A percentile compares a stretch with the other conserved stretches of the same genome.
Conservation (phyloP, 2,329 filamentous ascomycete genomes). For the Pseudogymnoascus sp. region DNA sequence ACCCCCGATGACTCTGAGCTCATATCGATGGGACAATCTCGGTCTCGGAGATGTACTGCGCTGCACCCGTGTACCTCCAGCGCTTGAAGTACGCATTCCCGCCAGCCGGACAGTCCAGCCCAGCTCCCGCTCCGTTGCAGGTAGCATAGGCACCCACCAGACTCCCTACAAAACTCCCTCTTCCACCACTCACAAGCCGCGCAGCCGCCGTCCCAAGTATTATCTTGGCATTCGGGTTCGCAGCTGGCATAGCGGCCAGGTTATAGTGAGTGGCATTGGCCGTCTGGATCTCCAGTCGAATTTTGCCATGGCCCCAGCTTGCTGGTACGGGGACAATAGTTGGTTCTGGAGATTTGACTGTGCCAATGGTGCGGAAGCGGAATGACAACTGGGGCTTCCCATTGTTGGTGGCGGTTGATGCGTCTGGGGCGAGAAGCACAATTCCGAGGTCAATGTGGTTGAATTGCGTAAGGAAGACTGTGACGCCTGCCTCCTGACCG, state of each 20-base stretch:
- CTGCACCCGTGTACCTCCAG: conserved; percentile 5
- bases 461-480: conserved; percentile 44
- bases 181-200: conserved; percentile 4
- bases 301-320: background rate
- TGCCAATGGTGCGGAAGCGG: conserved; percentile 6
- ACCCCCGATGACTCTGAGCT: background rate
- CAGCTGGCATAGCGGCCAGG: background rate
- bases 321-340: background rate
- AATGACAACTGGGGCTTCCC: background rate
- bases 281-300: conserved; percentile 2
- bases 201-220: background rate
- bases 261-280: background rate
- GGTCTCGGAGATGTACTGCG: conserved; percentile 3
- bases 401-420: background rate
- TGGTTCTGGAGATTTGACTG: background rate
- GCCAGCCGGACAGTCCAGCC: conserved; percentile 22
- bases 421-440: conserved; percentile 18
- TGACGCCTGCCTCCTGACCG: conserved; percentile 44
- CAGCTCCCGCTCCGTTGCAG: conserved; percentile 28
- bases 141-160: conserved; percentile 30
- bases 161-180: conserved; percentile 28
- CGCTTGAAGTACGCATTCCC: conserved; percentile 25
- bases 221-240: background rate
- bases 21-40: background rate
- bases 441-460: conserved; percentile 42